A percentile compares a stretch with the other conserved stretches of the same genome.
phyloP scores from a whole-genome alignment of 2,329 filamentous ascomycete genomes.

The Monascus ruber region DNA sequence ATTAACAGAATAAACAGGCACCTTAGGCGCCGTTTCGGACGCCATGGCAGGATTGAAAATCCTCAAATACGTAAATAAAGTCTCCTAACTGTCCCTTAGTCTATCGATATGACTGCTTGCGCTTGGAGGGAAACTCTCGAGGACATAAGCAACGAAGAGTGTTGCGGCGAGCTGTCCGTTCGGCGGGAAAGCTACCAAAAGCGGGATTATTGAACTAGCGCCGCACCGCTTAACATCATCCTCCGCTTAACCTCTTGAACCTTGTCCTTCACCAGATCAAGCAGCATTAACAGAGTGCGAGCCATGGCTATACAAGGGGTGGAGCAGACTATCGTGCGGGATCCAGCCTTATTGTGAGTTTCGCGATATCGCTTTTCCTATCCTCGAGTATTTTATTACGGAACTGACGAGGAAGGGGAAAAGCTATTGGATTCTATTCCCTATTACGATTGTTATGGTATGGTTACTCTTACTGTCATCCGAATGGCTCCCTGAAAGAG shows the following conservation, averaged over 20 bases:
- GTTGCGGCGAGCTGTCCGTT: conserved; percentile 29
- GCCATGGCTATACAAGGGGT: conserved; percentile 67
- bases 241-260: conserved; percentile 6
- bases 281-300: conserved; percentile 5
- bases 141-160: background rate
- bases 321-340: conserved; percentile 92
- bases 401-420: conserved; percentile 6
- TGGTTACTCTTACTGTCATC: conserved; percentile 3
- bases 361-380: background rate
- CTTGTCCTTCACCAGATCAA: conserved; percentile 4
- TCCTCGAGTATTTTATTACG: conserved; percentile 2
- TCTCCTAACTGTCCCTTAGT: background rate
- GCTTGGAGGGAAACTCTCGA: background rate
- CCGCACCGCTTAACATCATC: conserved; percentile 2
- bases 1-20: conserved; percentile 35
- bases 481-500: conserved; percentile 1
- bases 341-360: conserved; percentile 91
- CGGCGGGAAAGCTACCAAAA: conserved; percentile 9
- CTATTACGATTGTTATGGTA: conserved; percentile 96
- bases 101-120: no score
- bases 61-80: background rate
- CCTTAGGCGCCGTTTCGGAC: conserved; percentile 23
- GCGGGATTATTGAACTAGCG: background rate
- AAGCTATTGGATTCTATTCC: conserved; percentile 98
- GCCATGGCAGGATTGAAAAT: conserved; percentile 9